A percentile compares a stretch with the other conserved stretches of the same genome.
Evolutionary conservation across 441 rosid genomes (phyloP).

Genomic region (Isatis lusitanica): DNA sequence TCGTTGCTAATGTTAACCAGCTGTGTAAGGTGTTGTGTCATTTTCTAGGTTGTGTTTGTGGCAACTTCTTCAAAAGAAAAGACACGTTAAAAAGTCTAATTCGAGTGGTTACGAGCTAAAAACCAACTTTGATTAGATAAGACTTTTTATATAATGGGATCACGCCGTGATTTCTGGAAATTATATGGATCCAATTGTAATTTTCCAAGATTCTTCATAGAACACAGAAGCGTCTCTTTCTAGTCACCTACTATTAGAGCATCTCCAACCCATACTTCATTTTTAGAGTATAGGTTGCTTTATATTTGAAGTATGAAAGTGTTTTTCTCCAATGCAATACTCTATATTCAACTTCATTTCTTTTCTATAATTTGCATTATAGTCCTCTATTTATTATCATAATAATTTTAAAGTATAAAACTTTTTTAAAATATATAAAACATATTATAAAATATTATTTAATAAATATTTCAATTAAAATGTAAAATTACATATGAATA

Average conservation of each 20-base stretch:
- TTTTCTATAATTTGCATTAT: too few species aligned
- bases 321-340: too few species aligned
- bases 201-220: neutral
- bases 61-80: constrained; percentile 2
- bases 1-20: constrained; percentile 65
- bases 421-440: too few species aligned
- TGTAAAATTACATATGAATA: too few species aligned
- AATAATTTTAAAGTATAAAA: too few species aligned
- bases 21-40: constrained; percentile 43
- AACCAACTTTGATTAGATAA: constrained; percentile 1
- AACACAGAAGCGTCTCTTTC: constrained; percentile 12
- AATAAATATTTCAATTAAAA: too few species aligned
- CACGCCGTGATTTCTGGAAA: constrained; percentile 53
- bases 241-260: constrained; percentile 9
- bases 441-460: too few species aligned
- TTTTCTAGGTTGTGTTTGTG: constrained; percentile 24
- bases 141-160: constrained; percentile 32
- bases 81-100: constrained; percentile 42
- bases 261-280: too few species aligned
- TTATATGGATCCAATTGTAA: constrained; percentile 8
- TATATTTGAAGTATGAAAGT: too few species aligned
- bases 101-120: constrained; percentile 52
- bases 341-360: too few species aligned
- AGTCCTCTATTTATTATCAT: too few species aligned
- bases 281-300: too few species aligned